Evolutionary conservation across 2,329 filamentous ascomycete genomes (phyloP), one percentile per base, ranked within the genome.

Genomic region (Ascochyta pisi): DNA sequence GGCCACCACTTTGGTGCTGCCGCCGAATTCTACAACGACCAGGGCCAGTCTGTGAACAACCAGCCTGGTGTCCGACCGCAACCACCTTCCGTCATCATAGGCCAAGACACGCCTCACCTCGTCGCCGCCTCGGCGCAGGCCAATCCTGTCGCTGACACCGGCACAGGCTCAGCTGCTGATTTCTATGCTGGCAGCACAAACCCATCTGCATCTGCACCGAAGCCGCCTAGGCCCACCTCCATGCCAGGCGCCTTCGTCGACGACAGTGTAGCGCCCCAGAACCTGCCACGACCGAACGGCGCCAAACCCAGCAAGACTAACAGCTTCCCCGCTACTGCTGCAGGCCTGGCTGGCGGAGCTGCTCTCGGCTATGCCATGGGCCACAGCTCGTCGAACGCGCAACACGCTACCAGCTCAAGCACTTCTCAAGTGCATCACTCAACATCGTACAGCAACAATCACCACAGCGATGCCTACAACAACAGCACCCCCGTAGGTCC

Each of bases 21-120:
- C 6, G 81, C 86, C 15, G 84, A 86, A 31, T 88, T 86, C 69
- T 88, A 88, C 68, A 80, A 82, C 39, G 86, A 88, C 66, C 81
- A 85, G 63, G 86, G 85, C 10, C 77, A 87, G 66, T 86, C 84
- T 16, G 85, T 88, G 2, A 68, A 76, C 9, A 69, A 77, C 12
- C 86, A 88, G 68, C 86, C 86, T 6, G 86, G 86, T n/a, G 77
- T 86, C 10, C 78, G 86, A 39, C 80, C 83, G 6, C 71, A 79
- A 15, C 76, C 77, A 29, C 82, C 83, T 23, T 78, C 80, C 1
- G 77, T 86, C 34, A 82, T 86, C 52, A 78, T 83, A 15, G 81
- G 79, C 29, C 78, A 80, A 38, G 81, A 86, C 58, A 74, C 70
- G 19, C 81, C 83, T 24, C 85, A 86, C 71, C 76, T 88, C 47